phyloP scores from a whole-genome alignment of 2,329 filamentous ascomycete genomes.

The Geosmithia morbida region DNA sequence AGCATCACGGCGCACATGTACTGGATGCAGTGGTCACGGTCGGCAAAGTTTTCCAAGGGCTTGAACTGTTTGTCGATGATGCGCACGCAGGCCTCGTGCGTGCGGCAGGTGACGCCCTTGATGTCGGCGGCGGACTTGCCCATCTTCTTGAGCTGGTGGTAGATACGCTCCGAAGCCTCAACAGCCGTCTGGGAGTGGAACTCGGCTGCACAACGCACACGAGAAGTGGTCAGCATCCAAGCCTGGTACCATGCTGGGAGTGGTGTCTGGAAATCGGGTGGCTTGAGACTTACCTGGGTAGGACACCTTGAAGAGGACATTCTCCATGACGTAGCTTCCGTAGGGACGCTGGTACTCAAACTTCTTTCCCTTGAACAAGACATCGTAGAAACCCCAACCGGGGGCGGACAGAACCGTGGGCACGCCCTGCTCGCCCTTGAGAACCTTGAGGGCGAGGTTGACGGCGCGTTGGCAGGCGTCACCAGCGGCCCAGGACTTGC shows the following conservation, averaged over 20 bases:
- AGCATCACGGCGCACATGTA: conserved; percentile 99
- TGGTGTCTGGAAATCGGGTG: not conserved
- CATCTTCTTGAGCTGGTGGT: conserved; percentile 65
- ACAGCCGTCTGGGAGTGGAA: conserved; percentile 99
- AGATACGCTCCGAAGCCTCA: conserved; percentile 81
- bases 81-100: conserved; percentile 94
- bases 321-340: conserved; percentile 99
- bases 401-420: conserved; percentile 87
- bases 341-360: conserved; percentile 95
- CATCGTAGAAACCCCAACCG: conserved; percentile 97
- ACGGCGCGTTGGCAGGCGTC: conserved; percentile 95
- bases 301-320: conserved; percentile 98
- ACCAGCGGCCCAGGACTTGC: conserved; percentile 97
- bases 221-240: conserved; percentile 2
- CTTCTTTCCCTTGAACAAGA: conserved; percentile 88
- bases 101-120: conserved; percentile 84
- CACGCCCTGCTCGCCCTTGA: conserved; percentile 80
- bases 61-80: conserved; percentile 99
- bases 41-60: conserved; percentile 99
- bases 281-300: conserved; percentile 58
- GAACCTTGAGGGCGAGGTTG: conserved; percentile 79
- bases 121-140: conserved; percentile 92
- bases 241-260: not conserved
- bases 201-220: conserved; percentile 41
- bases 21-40: conserved; percentile 98